phyloP scores from a whole-genome alignment of 2,329 filamentous ascomycete species.

The Juglanconis sp. region DNA sequence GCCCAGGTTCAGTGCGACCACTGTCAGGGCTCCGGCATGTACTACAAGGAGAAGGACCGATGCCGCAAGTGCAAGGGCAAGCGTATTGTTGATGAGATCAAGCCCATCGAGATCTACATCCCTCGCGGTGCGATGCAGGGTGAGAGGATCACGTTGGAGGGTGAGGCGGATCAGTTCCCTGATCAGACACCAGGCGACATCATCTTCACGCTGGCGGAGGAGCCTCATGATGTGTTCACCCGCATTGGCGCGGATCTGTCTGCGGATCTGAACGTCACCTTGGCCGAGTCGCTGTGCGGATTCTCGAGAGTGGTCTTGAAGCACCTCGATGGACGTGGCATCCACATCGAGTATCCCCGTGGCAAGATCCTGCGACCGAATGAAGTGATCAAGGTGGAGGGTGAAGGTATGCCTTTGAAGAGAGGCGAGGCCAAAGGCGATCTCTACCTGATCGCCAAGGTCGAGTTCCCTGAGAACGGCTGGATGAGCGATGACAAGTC shows the following conservation, averaged over 20 bases:
- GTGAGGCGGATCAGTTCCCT: conserved; percentile 89
- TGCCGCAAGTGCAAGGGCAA: conserved; percentile 99
- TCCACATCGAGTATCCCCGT: conserved; percentile 73
- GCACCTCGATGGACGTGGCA: conserved; percentile 90
- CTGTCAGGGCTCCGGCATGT: conserved; percentile 79
- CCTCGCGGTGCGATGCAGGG: conserved; percentile 82
- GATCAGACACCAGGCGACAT: conserved; percentile 90
- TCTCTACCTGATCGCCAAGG: conserved; percentile 79
- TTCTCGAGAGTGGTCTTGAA: conserved; percentile 88
- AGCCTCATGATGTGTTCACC: conserved; percentile 76
- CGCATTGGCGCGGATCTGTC: conserved; percentile 81
- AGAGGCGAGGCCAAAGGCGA: conserved; percentile 80
- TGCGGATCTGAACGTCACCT: conserved; percentile 74
- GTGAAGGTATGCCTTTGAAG: conserved; percentile 95
- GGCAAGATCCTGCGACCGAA: conserved; percentile 80
- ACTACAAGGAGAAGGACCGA: conserved; percentile 93
- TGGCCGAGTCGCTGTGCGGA: conserved; percentile 80
- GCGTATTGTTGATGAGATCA: conserved; percentile 81
- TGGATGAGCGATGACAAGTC: conserved; percentile 74
- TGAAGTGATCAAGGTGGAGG: conserved; percentile 79
- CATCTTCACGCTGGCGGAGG: conserved; percentile 81
- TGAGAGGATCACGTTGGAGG: conserved; percentile 84
- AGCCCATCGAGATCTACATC: conserved; percentile 94
- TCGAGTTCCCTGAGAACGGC: conserved; percentile 83
- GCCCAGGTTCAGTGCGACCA: conserved; percentile 76